These are phyloP conservation scores for Inonotus obliquus DNA, from an alignment of 1,284 basidiomycete species.

Conservation along the genomic window DNA sequence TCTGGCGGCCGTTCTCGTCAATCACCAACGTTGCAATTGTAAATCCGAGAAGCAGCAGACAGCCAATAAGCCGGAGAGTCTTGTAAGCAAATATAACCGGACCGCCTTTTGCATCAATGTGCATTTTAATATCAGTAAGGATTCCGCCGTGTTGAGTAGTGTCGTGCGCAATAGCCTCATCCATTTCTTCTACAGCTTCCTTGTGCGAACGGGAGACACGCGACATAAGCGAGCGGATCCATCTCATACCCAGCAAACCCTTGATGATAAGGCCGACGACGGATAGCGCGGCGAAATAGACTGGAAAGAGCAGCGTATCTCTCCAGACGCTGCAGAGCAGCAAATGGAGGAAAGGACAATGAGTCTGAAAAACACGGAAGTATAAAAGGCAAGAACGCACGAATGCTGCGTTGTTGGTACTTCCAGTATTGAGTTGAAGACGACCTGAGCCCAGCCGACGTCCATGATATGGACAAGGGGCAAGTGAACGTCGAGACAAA, in stretches of 20 bases:
- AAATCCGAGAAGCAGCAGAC: constrained; percentile 34
- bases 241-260: constrained; percentile 21
- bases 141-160: constrained; percentile 20
- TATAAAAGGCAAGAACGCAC: not conserved
- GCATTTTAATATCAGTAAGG: constrained; percentile 24
- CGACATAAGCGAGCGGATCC: constrained; percentile 18
- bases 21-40: constrained; percentile 31
- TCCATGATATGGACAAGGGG: constrained; percentile 1
- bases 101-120: constrained; percentile 29
- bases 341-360: not conserved
- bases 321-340: constrained; percentile 22
- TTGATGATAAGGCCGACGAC: constrained; percentile 26
- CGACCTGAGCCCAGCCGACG: not conserved
- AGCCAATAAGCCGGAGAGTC: constrained; percentile 32
- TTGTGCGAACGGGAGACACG: constrained; percentile 8
- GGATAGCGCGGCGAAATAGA: constrained; percentile 28
- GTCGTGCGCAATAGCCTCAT: constrained; percentile 9
- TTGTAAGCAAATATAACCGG: constrained; percentile 32
- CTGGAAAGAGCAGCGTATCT: constrained; percentile 28
- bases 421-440: not conserved
- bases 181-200: not conserved
- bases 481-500: not conserved
- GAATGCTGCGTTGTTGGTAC: not conserved
- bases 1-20: constrained; percentile 20
- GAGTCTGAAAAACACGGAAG: not conserved